These are phyloP conservation scores for Xerophyta viscosa DNA, from an alignment of 106 monocot species.

Conservation along the genomic window DNA sequence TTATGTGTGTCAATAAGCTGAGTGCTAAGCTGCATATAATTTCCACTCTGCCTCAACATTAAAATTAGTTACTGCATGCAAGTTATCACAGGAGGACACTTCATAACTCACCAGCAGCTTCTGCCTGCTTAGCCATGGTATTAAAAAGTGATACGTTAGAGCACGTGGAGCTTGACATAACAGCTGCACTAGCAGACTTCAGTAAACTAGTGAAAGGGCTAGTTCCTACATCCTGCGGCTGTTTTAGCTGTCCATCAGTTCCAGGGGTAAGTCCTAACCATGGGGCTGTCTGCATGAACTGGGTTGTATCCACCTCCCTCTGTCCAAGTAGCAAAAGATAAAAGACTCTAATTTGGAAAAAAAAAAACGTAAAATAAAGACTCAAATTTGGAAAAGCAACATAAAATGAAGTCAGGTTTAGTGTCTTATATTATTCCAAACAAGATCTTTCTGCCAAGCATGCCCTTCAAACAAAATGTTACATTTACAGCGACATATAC, in stretches of 20 bases:
- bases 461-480: too few relatives aligned
- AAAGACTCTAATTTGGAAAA: too few relatives aligned
- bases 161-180: constrained; percentile 43
- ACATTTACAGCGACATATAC: too few relatives aligned
- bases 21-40: too few relatives aligned
- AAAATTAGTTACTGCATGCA: too few relatives aligned
- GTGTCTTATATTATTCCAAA: too few relatives aligned
- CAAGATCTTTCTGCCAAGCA: too few relatives aligned
- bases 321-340: constrained; percentile 16
- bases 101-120: constrained; percentile 81
- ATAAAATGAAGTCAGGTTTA: too few relatives aligned
- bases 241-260: constrained; percentile 63
- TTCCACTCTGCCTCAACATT: too few relatives aligned
- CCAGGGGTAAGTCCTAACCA: constrained; percentile 76
- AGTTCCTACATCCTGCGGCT: constrained; percentile 23
- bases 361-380: neutral
- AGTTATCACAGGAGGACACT: neutral
- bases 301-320: constrained; percentile 66
- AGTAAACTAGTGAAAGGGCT: constrained; percentile 64
- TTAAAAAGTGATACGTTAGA: constrained; percentile 56
- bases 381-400: too few relatives aligned
- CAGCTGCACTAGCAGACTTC: constrained; percentile 41
- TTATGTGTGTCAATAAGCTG: too few relatives aligned
- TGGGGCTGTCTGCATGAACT: constrained; percentile 85
- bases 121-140: constrained; percentile 89